Evolutionary conservation across 73 alveolate species (phyloP).

Genomic region (Stentor roeselii): DNA sequence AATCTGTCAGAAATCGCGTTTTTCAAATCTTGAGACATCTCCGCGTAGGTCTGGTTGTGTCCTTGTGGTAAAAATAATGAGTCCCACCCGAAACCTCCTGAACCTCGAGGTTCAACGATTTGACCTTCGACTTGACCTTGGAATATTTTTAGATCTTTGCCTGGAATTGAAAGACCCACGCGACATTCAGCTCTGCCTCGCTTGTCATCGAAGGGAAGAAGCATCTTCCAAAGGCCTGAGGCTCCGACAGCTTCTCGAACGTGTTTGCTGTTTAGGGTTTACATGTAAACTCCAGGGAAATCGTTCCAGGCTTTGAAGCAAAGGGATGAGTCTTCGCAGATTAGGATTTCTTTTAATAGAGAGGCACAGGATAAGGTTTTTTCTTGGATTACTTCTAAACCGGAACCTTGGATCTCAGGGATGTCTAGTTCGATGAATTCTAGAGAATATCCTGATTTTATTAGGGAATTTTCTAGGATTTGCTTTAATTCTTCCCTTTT

Average conservation of each 20-base stretch:
- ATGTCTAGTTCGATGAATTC: neutral
- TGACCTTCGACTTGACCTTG: conserved; percentile 76
- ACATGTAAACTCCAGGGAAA: conserved; percentile 89
- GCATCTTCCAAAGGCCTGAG: conserved; percentile 74
- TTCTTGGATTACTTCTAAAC: conserved; percentile 69
- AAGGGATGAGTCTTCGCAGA: conserved; percentile 82
- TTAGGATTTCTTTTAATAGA: conserved; percentile 48
- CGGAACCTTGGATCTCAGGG: conserved; percentile 75
- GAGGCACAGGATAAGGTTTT: conserved; percentile 63
- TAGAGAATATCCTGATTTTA: too few relatives aligned
- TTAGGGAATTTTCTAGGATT: too few relatives aligned
- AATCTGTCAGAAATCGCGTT: conserved; percentile 78
- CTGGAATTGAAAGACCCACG: conserved; percentile 67
- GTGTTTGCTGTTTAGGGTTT: conserved; percentile 43
- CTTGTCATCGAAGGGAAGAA: conserved; percentile 71
- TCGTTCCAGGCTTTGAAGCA: conserved; percentile 87
- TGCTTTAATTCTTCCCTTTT: too few relatives aligned
- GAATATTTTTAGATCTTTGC: conserved; percentile 71
- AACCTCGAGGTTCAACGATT: conserved; percentile 85
- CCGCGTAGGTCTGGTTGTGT: conserved; percentile 74
- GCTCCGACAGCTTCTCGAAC: conserved; percentile 62
- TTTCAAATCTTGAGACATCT: conserved; percentile 70
- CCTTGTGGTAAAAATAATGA: conserved; percentile 80
- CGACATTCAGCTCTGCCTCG: conserved; percentile 86
- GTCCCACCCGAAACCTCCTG: conserved; percentile 86